Evolutionary conservation across 2,329 filamentous ascomycete genomes (phyloP), one percentile per base, ranked within the genome.

Genomic region (Fusarium sp.): DNA sequence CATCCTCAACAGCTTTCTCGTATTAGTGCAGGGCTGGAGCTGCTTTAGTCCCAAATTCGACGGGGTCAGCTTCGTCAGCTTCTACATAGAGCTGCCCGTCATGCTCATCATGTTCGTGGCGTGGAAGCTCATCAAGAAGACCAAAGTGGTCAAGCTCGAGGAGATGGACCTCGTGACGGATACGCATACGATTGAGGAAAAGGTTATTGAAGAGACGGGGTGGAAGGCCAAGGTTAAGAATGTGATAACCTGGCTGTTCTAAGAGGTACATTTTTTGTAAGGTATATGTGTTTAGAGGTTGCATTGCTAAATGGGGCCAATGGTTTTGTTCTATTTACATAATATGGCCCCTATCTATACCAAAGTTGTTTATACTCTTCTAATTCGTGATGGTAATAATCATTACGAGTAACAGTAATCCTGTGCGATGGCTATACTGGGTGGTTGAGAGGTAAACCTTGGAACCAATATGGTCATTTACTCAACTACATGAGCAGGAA

Each of bases 91-190:
- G 77, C 77, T 91, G 27, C 87, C 89, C 0, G 71, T 91, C 62
- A 89, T 91, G 84, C 67, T 87, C 15, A 71, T 90, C 9, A 83
- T 95, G 36, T 95, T 88, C 74, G 46, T 91, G 1, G 89, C 84
- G 7, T 95, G 92, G 91, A 96, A 95, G 79, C 28, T 93, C 1
- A 61, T 89, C 65, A 91, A 93, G 79, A 86, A 83, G 75, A 93
- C 91, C 0, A 89, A 85, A 66, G 83, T 86, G 62, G 80, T 86
- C 34, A 83, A 80, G 43, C 80, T 89, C 0, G 81, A 86, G 1
- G 87, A 92, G 50, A 88, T 91, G 28, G 91, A 94, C 76, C 78
- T 94, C 16, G 80, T 85, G 39, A 87, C 87, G 27, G 91, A 91
- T 68, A 79, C 92, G 10, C 87, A 88, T 3, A 75, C 86, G 13